Evolutionary conservation across 169 alveolate genomes (phyloP).

Genomic region (Cryptosporidium meleagridis): DNA sequence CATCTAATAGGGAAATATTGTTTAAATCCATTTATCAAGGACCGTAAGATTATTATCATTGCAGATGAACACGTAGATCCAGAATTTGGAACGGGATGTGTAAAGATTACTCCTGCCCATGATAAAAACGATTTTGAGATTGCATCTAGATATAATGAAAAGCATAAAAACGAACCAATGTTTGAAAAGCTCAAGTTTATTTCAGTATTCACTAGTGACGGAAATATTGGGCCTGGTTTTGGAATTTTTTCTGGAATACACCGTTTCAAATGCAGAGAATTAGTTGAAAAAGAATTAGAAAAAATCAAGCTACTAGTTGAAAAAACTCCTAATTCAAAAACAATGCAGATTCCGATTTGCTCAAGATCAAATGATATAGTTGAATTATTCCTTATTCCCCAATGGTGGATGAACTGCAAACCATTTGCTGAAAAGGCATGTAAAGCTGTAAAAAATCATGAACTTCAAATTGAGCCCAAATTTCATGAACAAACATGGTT

Average conservation of each 20-base stretch:
- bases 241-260: constrained; percentile 95
- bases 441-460: constrained; percentile 91
- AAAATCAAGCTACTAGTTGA: constrained; percentile 88
- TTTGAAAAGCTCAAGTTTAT: constrained; percentile 83
- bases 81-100: constrained; percentile 99
- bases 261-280: constrained; percentile 95
- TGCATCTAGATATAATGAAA: constrained; percentile 93
- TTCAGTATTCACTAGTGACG: constrained; percentile 95
- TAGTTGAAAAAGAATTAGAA: constrained; percentile 91
- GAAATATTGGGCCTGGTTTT: constrained; percentile 94
- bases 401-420: constrained; percentile 98
- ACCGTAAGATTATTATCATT: constrained; percentile 92
- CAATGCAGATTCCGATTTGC: constrained; percentile 97
- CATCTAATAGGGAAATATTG: constrained; percentile 94
- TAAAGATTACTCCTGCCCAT: constrained; percentile 99
- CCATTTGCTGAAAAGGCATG: constrained; percentile 93
- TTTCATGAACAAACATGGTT: constrained; percentile 95
- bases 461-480: constrained; percentile 94
- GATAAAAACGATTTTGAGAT: constrained; percentile 98
- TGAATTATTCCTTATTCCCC: constrained; percentile 98
- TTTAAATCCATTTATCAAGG: constrained; percentile 96
- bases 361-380: constrained; percentile 98
- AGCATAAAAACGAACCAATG: constrained; percentile 18
- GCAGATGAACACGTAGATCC: constrained; percentile 97
- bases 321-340: constrained; percentile 88